Conservation (phyloP, 371 early-diverging fungal species). For the Funneliformis caledonium region DNA sequence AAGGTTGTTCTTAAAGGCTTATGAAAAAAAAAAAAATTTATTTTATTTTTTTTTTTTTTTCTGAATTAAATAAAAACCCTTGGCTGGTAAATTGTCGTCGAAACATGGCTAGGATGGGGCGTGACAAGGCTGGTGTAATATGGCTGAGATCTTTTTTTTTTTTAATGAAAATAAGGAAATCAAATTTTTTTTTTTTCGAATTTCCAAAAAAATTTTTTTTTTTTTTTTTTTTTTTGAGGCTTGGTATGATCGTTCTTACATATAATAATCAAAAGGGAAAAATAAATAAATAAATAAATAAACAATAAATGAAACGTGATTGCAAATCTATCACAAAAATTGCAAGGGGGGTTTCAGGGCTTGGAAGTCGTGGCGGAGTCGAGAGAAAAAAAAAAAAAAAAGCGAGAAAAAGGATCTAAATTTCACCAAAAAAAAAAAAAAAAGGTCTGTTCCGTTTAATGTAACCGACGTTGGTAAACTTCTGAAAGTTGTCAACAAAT, state of each 20-base stretch:
- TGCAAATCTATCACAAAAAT: neutral
- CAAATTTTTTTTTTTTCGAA: too few relatives aligned
- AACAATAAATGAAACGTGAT: neutral
- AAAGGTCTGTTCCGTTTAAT: neutral
- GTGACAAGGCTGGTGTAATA: neutral
- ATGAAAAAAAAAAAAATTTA: too few relatives aligned
- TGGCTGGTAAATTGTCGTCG: neutral
- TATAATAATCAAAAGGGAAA: too few relatives aligned
- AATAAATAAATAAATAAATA: too few relatives aligned
- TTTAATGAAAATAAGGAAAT: too few relatives aligned
- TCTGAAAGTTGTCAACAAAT: neutral
- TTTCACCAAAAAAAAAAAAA: too few relatives aligned
- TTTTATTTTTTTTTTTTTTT: too few relatives aligned
- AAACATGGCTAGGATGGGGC: neutral
- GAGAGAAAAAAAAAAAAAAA: too few relatives aligned
- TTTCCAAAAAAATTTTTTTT: too few relatives aligned
- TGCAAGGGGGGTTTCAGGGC: neutral
- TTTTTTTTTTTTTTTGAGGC: neutral
- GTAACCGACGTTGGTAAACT: neutral
- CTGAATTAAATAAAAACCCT: too few relatives aligned
- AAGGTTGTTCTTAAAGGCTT: neutral
- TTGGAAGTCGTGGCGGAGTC: neutral
- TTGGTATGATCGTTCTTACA: neutral
- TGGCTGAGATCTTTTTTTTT: neutral
- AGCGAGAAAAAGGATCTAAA: too few relatives aligned